Evolutionary conservation across 176 grass and related monocot species (phyloP), one percentile per base, ranked within the genome.

Genomic region (Oryza brachyantha): DNA sequence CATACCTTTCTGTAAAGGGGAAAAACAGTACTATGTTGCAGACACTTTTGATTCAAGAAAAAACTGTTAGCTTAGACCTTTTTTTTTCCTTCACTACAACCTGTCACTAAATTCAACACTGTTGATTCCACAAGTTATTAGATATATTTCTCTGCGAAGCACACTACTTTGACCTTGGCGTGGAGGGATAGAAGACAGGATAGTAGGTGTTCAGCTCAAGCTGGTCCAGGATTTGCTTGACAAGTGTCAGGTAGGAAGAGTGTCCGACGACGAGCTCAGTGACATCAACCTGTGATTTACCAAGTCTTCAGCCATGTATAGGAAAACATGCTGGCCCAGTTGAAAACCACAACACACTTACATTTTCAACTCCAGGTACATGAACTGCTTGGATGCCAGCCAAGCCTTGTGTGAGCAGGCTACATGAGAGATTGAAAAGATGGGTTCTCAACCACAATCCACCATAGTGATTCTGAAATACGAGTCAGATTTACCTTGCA

Each of bases 401-500:
- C 72, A 99, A 85, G 54, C 96, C 96, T 89, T 95, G 96, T 4
- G 96, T 87, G 29, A 99, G 61, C 66, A 99, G 73, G 84, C 96
- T 99, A 78, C 64, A 84, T 7, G 16, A 74, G 40, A 80, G 6
- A 62, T 29, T 28, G 14, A 54, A 36, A 66, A n/a, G 65, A 2
- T 7, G 63, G 13, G 42, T 22, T 6, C 7, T 12, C 36, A 13
- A 24, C 2, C 52, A 40, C 19, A 28, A 58, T 12, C 32, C 45
- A 34, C 10, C 24, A 27, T 21, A 29, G 43, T 22, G 43, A 75
- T 40, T 57, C 52, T 57, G 3, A 24, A 57, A 24, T 24, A 10
- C 10, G n/a, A 57, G 52, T 22, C 7, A 57, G 52, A 5, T 27
- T 79, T 88, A 94, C 96, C 96, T 99, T 38, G 96, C 92, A 31